phyloP scores from a whole-genome alignment of 495 filamentous ascomycete genomes.

The Talaromyces proteolyticus region DNA sequence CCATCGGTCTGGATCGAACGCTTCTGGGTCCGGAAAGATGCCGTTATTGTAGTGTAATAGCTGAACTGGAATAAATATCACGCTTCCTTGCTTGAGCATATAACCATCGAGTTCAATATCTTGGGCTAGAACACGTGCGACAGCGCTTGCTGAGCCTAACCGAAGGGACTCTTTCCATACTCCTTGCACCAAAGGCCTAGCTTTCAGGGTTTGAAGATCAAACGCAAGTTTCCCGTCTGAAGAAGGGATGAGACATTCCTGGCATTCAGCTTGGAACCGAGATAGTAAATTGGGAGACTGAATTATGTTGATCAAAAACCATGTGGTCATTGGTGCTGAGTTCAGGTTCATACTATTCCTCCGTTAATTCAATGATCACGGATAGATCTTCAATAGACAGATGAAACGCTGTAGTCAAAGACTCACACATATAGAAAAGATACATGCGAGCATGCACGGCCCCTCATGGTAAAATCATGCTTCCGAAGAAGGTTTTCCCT shows the following conservation, averaged over 20 bases:
- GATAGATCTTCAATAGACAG: not conserved
- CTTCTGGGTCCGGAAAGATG: constrained; percentile 2
- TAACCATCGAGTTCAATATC: constrained; percentile 6
- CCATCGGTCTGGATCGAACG: constrained; percentile 3
- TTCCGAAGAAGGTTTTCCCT: constrained; percentile 3
- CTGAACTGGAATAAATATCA: constrained; percentile 2
- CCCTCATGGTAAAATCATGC: constrained; percentile 6
- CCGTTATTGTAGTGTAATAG: constrained; percentile 3
- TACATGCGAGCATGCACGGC: constrained; percentile 2
- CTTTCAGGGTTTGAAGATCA: not conserved
- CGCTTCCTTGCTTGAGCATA: constrained; percentile 5
- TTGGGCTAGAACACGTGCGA: not conserved
- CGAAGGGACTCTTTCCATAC: constrained; percentile 8
- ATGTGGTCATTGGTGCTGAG: constrained; percentile 4
- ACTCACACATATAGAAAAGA: constrained; percentile 8
- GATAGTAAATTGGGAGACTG: constrained; percentile 1
- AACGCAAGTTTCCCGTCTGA: not conserved
- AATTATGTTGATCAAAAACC: constrained; percentile 1
- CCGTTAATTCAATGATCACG: not conserved
- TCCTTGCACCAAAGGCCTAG: constrained; percentile 2
- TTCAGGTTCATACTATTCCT: constrained; percentile 3
- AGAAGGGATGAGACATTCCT: not conserved
- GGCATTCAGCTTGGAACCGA: not conserved
- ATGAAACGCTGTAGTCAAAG: not conserved
- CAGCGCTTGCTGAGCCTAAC: constrained; percentile 1